These are phyloP conservation scores for Pseudotsuga menziesii DNA, from an alignment of 75 land plant species.

Conservation along the genomic window DNA sequence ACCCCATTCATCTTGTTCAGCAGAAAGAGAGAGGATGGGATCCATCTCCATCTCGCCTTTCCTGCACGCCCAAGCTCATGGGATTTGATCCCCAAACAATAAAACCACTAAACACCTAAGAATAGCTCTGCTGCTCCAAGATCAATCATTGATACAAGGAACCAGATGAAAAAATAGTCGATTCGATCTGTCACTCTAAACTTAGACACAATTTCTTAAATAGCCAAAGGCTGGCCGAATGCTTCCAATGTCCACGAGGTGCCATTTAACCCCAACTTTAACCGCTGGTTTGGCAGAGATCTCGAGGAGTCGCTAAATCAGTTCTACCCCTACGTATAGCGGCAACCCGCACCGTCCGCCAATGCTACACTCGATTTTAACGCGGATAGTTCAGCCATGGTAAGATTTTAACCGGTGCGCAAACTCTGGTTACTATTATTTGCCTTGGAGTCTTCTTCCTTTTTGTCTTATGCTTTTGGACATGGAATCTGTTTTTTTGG, in stretches of 20 bases:
- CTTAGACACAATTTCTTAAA: neutral
- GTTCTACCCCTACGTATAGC: neutral
- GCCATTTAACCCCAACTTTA: neutral
- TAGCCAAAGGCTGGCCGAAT: neutral
- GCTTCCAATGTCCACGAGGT: neutral
- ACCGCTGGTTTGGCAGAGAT: neutral
- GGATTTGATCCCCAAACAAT: neutral
- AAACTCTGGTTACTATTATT: too few species aligned
- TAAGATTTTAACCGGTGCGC: too few species aligned
- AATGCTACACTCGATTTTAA: too few species aligned
- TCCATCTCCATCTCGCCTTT: neutral
- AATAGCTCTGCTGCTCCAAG: neutral
- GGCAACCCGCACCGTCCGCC: neutral
- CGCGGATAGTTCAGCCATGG: too few species aligned
- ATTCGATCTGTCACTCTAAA: neutral
- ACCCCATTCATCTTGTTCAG: slow-evolving; percentile 5
- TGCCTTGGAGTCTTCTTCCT: too few species aligned
- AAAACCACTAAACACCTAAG: neutral
- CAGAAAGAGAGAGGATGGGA: neutral
- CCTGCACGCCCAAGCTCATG: neutral
- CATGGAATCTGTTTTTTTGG: too few species aligned
- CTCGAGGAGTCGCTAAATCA: neutral
- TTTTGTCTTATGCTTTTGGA: too few species aligned
- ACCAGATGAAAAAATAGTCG: neutral
- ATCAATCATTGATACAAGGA: neutral